Evolutionary conservation across 108 stramenopile species (phyloP).

Genomic region (Schizochytrium sp.): DNA sequence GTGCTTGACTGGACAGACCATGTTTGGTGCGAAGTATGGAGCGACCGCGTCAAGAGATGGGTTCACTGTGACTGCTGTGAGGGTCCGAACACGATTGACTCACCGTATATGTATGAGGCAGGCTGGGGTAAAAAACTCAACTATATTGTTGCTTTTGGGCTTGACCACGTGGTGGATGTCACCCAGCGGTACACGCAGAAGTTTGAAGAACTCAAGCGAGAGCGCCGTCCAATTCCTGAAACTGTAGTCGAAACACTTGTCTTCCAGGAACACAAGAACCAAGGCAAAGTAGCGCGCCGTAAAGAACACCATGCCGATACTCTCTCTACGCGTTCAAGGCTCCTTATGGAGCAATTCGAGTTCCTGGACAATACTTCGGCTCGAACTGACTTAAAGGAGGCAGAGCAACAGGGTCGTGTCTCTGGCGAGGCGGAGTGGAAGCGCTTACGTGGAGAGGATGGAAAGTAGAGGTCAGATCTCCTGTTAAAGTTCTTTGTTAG

Average conservation of each 20-base stretch:
- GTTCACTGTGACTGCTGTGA: conserved; percentile 94
- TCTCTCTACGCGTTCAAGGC: background rate
- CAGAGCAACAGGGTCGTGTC: conserved; percentile 59
- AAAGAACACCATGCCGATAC: conserved; percentile 3
- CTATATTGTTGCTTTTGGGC: conserved; percentile 80
- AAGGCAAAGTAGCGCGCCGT: background rate
- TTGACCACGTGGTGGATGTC: conserved; percentile 87
- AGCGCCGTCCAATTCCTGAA: background rate
- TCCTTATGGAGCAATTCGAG: background rate
- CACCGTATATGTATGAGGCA: conserved; percentile 93
- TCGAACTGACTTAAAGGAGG: background rate
- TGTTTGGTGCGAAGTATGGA: conserved; percentile 93
- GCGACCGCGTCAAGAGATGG: conserved; percentile 74
- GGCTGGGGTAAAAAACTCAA: conserved; percentile 95
- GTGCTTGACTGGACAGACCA: conserved; percentile 96
- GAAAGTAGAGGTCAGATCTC: background rate
- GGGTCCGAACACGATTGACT: conserved; percentile 82
- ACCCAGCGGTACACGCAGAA: conserved; percentile 85
- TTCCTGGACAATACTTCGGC: background rate
- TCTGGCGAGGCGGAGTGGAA: conserved; percentile 63
- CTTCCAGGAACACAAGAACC: background rate
- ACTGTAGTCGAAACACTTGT: background rate
- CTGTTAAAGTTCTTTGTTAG: too few species aligned
- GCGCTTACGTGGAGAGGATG: conserved; percentile 61
- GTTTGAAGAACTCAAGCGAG: conserved; percentile 10